Conservation (phyloP, 2,329 filamentous ascomycete genomes). For the Thielaviopsis musarum region DNA sequence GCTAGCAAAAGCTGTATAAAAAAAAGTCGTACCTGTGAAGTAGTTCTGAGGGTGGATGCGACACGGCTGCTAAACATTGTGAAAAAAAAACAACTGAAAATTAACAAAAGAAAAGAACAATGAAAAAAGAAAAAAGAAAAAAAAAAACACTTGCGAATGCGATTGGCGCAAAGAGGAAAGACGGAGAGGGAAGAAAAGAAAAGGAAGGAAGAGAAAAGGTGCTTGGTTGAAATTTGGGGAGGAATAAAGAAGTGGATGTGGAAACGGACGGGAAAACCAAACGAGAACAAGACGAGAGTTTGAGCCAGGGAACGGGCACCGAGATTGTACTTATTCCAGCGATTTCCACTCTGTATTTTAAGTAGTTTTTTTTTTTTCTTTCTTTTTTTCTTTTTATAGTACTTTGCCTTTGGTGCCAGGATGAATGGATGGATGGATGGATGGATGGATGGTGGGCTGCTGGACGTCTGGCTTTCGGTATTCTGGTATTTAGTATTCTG, state of each 20-base stretch:
- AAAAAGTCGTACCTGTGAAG: slow-evolving; percentile 1
- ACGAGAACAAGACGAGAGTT: background rate
- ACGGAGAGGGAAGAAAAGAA: slow-evolving; percentile 3
- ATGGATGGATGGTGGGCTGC: background rate
- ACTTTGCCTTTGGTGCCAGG: too few species aligned
- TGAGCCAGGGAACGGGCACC: too few species aligned
- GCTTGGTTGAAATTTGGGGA: slow-evolving; percentile 5
- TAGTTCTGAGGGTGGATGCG: slow-evolving; percentile 11
- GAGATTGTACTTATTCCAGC: background rate
- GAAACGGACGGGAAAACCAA: background rate
- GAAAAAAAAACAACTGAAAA: slow-evolving; percentile 3
- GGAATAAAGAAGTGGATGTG: slow-evolving; percentile 12
- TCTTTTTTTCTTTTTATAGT: too few species aligned
- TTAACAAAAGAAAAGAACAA: slow-evolving; percentile 10
- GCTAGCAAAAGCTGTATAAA: too few species aligned
- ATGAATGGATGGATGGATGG: background rate
- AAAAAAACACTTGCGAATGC: slow-evolving; percentile 12
- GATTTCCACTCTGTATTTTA: background rate
- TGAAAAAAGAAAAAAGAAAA: slow-evolving; percentile 8
- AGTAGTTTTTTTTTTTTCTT: background rate
- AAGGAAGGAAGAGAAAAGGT: slow-evolving; percentile 5
- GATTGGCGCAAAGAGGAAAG: slow-evolving; percentile 11
- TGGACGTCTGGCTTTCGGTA: background rate
- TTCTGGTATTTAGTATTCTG: background rate
- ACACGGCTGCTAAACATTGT: slow-evolving; percentile 12